Conservation (phyloP, 305 asterid species). For the Euphrasia arctica region DNA sequence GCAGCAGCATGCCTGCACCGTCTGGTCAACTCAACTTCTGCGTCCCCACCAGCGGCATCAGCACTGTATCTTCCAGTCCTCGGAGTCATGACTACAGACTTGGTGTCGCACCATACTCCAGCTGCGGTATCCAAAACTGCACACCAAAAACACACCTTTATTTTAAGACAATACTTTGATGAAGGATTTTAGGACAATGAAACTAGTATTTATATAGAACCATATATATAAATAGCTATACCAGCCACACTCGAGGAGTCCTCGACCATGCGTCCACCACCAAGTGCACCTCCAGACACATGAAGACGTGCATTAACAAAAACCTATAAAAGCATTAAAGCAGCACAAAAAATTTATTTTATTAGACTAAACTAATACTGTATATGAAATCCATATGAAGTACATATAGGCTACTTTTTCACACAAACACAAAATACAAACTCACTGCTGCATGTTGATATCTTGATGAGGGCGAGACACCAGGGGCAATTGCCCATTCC, state of each 20-base stretch:
- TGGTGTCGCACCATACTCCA: slow-evolving; percentile 91
- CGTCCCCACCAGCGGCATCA: slow-evolving; percentile 53
- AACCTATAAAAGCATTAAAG: slow-evolving; percentile 70
- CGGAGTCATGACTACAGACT: not conserved
- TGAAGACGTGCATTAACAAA: slow-evolving; percentile 99
- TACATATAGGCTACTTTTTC: not conserved
- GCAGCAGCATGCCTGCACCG: slow-evolving; percentile 99
- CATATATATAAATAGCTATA: slow-evolving; percentile 26
- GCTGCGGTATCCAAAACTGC: slow-evolving; percentile 99
- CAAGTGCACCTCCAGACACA: slow-evolving; percentile 99
- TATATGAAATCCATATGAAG: not conserved
- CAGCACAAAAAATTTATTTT: slow-evolving; percentile 4
- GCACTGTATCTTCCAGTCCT: slow-evolving; percentile 6
- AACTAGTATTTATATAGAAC: slow-evolving; percentile 14
- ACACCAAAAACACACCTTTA: slow-evolving; percentile 20
- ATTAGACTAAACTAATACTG: slow-evolving; percentile 15
- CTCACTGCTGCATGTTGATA: slow-evolving; percentile 99
- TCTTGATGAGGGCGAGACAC: slow-evolving; percentile 94
- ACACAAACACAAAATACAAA: slow-evolving; percentile 11
- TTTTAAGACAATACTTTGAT: slow-evolving; percentile 3
- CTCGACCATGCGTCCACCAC: slow-evolving; percentile 99
- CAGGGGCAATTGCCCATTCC: slow-evolving; percentile 99
- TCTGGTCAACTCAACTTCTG: slow-evolving; percentile 93
- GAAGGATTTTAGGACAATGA: not conserved
- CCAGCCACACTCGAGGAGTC: slow-evolving; percentile 99